Conservation (phyloP, 257 asterid species). For the Leptodermis oblonga region DNA sequence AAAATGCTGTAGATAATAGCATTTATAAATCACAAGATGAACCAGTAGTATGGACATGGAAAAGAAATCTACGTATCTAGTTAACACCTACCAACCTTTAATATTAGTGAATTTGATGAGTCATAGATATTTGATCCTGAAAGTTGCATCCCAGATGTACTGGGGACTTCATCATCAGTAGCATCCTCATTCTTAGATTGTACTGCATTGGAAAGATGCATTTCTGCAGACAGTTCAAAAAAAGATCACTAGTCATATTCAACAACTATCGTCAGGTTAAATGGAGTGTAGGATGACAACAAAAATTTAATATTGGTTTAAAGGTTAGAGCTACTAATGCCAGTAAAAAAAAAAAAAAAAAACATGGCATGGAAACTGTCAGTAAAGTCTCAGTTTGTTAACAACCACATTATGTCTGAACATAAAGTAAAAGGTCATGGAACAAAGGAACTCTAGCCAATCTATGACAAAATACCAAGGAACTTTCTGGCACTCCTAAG, state of each 20-base stretch:
- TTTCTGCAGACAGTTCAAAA: conserved; percentile 47
- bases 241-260: conserved; percentile 11
- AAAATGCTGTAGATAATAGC: conserved; percentile 72
- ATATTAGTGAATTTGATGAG: conserved; percentile 39
- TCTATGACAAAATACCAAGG: not conserved
- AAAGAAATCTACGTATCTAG: not conserved
- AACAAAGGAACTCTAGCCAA: not conserved
- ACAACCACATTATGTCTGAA: too few species aligned
- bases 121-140: conserved; percentile 44
- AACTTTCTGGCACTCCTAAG: not conserved
- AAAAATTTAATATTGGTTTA: not conserved
- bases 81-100: conserved; percentile 39
- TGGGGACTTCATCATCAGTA: conserved; percentile 63
- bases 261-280: not conserved
- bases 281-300: not conserved
- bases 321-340: not conserved
- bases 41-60: not conserved
- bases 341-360: not conserved
- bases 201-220: conserved; percentile 77
- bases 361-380: not conserved
- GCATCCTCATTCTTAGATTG: conserved; percentile 61
- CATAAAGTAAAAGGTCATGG: conserved; percentile 2
- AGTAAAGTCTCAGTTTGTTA: not conserved
- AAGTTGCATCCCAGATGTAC: conserved; percentile 75
- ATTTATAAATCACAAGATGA: conserved; percentile 7